phyloP scores from a whole-genome alignment of 495 filamentous ascomycete genomes.

The Clavariopsis aquatica region DNA sequence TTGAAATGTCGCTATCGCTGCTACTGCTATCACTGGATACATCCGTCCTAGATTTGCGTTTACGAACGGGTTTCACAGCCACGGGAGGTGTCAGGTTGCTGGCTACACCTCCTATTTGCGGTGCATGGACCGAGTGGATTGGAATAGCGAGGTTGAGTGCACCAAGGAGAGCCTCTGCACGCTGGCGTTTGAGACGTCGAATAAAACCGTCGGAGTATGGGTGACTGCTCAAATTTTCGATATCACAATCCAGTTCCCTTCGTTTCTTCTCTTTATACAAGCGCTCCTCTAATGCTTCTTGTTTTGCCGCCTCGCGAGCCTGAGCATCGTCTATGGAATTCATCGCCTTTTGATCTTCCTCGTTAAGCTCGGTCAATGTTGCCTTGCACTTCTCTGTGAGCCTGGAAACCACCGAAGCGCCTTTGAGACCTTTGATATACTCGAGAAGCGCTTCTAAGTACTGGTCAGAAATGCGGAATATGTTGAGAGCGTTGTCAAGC shows the following conservation, averaged over 20 bases:
- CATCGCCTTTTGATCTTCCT: conserved; percentile 24
- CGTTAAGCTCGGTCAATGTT: conserved; percentile 32
- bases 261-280: conserved; percentile 33
- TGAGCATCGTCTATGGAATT: conserved; percentile 35
- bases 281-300: conserved; percentile 36
- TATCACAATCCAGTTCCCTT: conserved; percentile 31
- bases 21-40: conserved; percentile 17
- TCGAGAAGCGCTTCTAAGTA: conserved; percentile 26
- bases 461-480: conserved; percentile 32
- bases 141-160: conserved; percentile 21
- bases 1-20: conserved; percentile 19
- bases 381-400: conserved; percentile 36
- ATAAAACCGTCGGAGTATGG: conserved; percentile 28
- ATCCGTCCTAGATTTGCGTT: conserved; percentile 25
- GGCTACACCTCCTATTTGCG: background rate
- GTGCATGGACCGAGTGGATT: background rate
- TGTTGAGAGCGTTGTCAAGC: conserved; percentile 71
- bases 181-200: conserved; percentile 24
- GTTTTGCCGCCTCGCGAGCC: conserved; percentile 39
- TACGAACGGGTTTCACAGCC: conserved; percentile 5
- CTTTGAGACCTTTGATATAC: conserved; percentile 33
- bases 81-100: background rate
- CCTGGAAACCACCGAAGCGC: conserved; percentile 21
- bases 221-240: conserved; percentile 23
- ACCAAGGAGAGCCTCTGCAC: conserved; percentile 24